Evolutionary conservation across 129 eudicot species (phyloP).

Genomic region (Sambucus nigra): DNA sequence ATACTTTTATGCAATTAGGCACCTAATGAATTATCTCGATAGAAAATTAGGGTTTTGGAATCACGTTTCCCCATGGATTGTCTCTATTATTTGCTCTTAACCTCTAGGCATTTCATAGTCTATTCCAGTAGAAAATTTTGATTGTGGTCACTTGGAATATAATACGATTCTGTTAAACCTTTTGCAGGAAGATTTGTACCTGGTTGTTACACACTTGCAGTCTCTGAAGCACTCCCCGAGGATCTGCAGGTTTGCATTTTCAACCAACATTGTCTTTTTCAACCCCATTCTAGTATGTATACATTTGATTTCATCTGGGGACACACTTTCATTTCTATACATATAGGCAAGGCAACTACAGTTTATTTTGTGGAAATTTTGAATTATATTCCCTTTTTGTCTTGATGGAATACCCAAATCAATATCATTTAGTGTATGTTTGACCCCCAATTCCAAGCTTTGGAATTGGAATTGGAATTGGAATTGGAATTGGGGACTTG

Average conservation of each 20-base stretch:
- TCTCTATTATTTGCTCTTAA: too few species aligned
- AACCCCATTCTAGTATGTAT: background rate
- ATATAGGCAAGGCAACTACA: background rate
- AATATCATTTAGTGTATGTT: background rate
- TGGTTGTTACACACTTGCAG: conserved; percentile 95
- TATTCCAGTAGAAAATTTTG: too few species aligned
- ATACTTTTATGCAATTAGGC: background rate
- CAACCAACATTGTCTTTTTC: background rate
- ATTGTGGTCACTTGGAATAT: background rate
- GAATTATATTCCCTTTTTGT: conserved; percentile 4
- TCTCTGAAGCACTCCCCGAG: conserved; percentile 78
- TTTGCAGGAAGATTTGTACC: conserved; percentile 66
- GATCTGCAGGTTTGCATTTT: conserved; percentile 55
- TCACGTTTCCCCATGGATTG: too few species aligned
- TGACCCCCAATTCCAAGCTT: too few species aligned
- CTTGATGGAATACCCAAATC: background rate
- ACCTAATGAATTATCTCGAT: background rate
- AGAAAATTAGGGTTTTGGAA: background rate
- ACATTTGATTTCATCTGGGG: background rate
- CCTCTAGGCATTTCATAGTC: too few species aligned
- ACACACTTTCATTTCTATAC: background rate
- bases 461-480: too few species aligned
- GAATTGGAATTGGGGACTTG: too few species aligned
- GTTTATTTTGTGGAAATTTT: background rate
- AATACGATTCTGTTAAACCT: conserved; percentile 2